phyloP scores from a whole-genome alignment of 2,329 filamentous ascomycete species.

The Penicillium sp. region DNA sequence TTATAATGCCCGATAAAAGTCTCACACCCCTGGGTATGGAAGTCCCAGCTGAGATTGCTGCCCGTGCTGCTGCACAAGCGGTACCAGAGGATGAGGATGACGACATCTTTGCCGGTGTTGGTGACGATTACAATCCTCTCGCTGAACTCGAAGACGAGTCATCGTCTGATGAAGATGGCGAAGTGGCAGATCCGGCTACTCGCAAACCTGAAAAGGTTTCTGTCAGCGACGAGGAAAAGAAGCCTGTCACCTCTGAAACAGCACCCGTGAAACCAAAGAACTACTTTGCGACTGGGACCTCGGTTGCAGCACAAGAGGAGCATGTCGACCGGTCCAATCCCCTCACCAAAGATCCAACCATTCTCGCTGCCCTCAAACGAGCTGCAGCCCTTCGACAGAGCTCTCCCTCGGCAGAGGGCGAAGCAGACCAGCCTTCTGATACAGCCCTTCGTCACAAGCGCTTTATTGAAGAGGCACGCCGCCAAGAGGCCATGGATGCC shows the following conservation, averaged over 20 bases:
- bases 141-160: slow-evolving; percentile 51
- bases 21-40: slow-evolving; percentile 52
- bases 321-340: slow-evolving; percentile 37
- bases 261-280: slow-evolving; percentile 43
- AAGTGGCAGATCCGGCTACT: slow-evolving; percentile 19
- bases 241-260: slow-evolving; percentile 1
- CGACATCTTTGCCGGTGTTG: slow-evolving; percentile 62
- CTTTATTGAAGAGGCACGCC: slow-evolving; percentile 63
- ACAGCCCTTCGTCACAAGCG: slow-evolving; percentile 68
- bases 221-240: slow-evolving; percentile 7
- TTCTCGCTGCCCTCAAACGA: slow-evolving; percentile 81
- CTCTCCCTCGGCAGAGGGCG: slow-evolving; percentile 43
- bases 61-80: slow-evolving; percentile 31
- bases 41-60: slow-evolving; percentile 44
- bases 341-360: slow-evolving; percentile 67
- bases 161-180: slow-evolving; percentile 43
- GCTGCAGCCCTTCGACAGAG: slow-evolving; percentile 62
- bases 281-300: slow-evolving; percentile 38
- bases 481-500: slow-evolving; percentile 70
- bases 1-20: slow-evolving; percentile 46
- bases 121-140: slow-evolving; percentile 60
- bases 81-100: slow-evolving; percentile 50
- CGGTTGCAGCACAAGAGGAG: slow-evolving; percentile 49
- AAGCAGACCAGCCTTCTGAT: slow-evolving; percentile 56
- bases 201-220: slow-evolving; percentile 6